Conservation (phyloP, 225 moss, liverwort and hornwort species). For the Pseudoscleropodium purum region DNA sequence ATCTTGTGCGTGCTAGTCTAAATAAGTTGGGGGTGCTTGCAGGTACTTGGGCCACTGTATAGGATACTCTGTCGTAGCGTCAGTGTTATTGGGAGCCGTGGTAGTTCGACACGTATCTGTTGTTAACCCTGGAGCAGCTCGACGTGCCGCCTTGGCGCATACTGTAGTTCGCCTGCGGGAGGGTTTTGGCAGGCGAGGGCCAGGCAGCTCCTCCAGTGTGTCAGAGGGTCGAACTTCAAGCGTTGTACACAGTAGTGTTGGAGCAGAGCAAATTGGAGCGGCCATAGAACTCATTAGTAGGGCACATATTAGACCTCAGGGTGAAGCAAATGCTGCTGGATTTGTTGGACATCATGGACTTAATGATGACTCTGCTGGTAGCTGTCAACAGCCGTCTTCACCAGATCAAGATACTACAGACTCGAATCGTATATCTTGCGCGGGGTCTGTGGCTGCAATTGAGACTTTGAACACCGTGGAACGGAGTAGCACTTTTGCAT, state of each 20-base stretch:
- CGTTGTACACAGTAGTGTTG: constrained; percentile 87
- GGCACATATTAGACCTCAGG: constrained; percentile 31
- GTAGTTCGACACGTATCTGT: constrained; percentile 80
- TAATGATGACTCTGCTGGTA: constrained; percentile 34
- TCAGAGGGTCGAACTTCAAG: constrained; percentile 94
- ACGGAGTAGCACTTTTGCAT: constrained; percentile 52
- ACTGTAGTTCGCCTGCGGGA: constrained; percentile 92
- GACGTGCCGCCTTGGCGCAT: constrained; percentile 82
- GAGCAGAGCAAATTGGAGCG: constrained; percentile 68
- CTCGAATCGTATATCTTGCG: constrained; percentile 33
- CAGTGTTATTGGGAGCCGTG: constrained; percentile 80
- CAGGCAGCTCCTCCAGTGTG: constrained; percentile 95
- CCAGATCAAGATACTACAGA: constrained; percentile 47
- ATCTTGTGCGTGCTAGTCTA: neutral
- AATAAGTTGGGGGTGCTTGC: constrained; percentile 7
- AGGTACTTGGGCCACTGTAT: constrained; percentile 99
- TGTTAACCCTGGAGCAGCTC: constrained; percentile 78
- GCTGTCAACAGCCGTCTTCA: constrained; percentile 39
- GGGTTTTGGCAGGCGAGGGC: constrained; percentile 87
- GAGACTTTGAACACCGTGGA: constrained; percentile 51
- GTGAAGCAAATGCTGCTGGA: constrained; percentile 21
- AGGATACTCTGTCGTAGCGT: constrained; percentile 93
- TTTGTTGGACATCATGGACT: constrained; percentile 30
- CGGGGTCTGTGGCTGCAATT: constrained; percentile 43
- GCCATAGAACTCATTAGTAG: constrained; percentile 46